These are phyloP conservation scores for Pichia sp. DNA, from an alignment of 1,139 yeast genomes.

Conservation along the genomic window DNA sequence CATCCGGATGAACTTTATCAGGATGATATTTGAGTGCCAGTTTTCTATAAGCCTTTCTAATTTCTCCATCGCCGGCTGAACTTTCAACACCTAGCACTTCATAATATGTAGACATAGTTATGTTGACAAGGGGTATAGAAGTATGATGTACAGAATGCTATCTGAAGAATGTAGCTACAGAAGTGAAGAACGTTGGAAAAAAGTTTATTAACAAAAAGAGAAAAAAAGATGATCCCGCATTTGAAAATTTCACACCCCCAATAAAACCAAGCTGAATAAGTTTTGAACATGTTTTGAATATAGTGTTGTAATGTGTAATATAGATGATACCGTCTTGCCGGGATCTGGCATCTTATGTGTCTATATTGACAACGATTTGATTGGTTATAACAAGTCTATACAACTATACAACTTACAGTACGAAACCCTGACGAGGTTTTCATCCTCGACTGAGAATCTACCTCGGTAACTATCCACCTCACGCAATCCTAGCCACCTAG, in stretches of 20 bases:
- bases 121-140: background rate
- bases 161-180: background rate
- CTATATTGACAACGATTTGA: too few species aligned
- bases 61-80: slow-evolving; percentile 70
- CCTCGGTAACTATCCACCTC: too few species aligned
- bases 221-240: background rate
- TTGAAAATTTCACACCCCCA: background rate
- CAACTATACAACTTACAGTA: too few species aligned
- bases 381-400: too few species aligned
- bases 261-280: too few species aligned
- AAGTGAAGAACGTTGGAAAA: background rate
- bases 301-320: too few species aligned
- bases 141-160: background rate
- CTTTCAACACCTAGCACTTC: slow-evolving; percentile 77
- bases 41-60: slow-evolving; percentile 90
- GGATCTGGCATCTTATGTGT: too few species aligned
- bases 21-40: slow-evolving; percentile 92
- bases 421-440: too few species aligned
- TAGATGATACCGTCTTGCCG: too few species aligned
- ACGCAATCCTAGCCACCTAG: too few species aligned
- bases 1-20: slow-evolving; percentile 65
- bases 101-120: slow-evolving; percentile 38
- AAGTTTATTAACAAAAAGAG: background rate
- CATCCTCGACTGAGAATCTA: too few species aligned
- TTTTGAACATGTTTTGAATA: too few species aligned